Percentiles rank a stretch among this genome's conserved stretches.
Evolutionary conservation across 2,329 filamentous ascomycete genomes (phyloP).

Genomic region (Chaetothyriales sp.): DNA sequence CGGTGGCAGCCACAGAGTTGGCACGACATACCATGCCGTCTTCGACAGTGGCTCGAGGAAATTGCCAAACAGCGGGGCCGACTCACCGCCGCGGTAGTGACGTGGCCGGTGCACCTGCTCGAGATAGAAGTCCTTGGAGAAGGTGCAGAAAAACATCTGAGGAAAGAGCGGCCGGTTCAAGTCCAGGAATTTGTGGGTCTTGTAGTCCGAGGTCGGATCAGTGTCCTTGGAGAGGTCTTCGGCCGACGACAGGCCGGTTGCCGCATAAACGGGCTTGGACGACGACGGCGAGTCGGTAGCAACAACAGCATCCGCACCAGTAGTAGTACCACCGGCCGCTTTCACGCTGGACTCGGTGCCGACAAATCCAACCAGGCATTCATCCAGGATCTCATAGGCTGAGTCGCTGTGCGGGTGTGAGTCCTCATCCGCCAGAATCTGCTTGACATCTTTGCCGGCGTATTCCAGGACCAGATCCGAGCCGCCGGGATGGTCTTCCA

Average conservation of each 20-base stretch:
- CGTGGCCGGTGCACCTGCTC: constrained; percentile 90
- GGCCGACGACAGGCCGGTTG: constrained; percentile 75
- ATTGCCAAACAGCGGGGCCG: constrained; percentile 89
- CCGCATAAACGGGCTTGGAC: constrained; percentile 27
- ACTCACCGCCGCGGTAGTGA: constrained; percentile 86
- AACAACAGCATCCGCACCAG: constrained; percentile 26
- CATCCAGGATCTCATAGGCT: constrained; percentile 90
- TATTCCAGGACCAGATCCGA: constrained; percentile 78
- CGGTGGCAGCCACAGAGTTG: constrained; percentile 68
- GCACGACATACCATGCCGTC: constrained; percentile 88
- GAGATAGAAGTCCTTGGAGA: constrained; percentile 90
- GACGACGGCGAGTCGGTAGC: constrained; percentile 33
- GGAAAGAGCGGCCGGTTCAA: constrained; percentile 67
- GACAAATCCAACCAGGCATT: constrained; percentile 70
- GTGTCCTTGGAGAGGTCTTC: constrained; percentile 82
- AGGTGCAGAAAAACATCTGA: constrained; percentile 78
- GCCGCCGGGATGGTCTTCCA: constrained; percentile 82
- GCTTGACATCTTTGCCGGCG: constrained; percentile 68
- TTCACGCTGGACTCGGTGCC: constrained; percentile 43
- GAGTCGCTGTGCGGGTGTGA: constrained; percentile 81
- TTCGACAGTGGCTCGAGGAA: constrained; percentile 94
- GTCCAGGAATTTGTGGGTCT: constrained; percentile 86
- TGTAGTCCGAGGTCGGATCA: constrained; percentile 59
- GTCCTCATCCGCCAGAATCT: constrained; percentile 64
- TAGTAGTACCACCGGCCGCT: constrained; percentile 32